Conservation (phyloP, 495 filamentous ascomycete species). For the Aspergillus bertholletiae region DNA sequence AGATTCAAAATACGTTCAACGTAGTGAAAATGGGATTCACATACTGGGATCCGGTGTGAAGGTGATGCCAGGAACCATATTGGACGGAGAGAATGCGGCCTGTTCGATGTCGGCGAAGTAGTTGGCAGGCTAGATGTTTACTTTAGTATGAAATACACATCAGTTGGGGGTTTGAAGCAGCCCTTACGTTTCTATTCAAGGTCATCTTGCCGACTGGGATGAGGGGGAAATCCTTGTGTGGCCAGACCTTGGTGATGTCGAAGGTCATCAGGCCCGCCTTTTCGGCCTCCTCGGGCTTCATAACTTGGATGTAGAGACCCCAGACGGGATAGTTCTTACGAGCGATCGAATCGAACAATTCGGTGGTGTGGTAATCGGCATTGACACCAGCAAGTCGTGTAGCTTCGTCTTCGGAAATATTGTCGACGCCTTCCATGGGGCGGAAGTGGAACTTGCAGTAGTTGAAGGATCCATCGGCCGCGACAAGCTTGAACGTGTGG, state of each 20-base stretch:
- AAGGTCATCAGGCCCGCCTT: constrained; percentile 32
- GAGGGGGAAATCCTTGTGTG: constrained; percentile 38
- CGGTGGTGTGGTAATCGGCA: constrained; percentile 34
- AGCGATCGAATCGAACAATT: constrained; percentile 35
- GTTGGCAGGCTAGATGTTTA: constrained; percentile 37
- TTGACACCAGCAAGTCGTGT: constrained; percentile 46
- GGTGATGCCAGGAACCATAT: constrained; percentile 45
- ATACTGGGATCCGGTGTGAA: constrained; percentile 43
- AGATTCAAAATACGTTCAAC: constrained; percentile 26
- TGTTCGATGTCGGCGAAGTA: constrained; percentile 50
- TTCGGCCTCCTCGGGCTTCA: constrained; percentile 45
- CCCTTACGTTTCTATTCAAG: constrained; percentile 34
- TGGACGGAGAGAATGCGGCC: constrained; percentile 47
- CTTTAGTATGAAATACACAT: background rate
- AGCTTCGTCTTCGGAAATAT: constrained; percentile 52
- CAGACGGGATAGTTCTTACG: constrained; percentile 36
- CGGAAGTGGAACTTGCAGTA: constrained; percentile 67
- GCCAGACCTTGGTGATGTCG: constrained; percentile 44
- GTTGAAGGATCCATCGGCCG: constrained; percentile 49
- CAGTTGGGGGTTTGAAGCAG: background rate
- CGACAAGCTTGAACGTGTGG: constrained; percentile 63
- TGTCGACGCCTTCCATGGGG: constrained; percentile 52
- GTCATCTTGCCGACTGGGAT: constrained; percentile 39
- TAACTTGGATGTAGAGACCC: constrained; percentile 46
- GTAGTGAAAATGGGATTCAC: constrained; percentile 4